phyloP scores from a whole-genome alignment of 805 yeast species.

The Metschnikowia shivogae region DNA sequence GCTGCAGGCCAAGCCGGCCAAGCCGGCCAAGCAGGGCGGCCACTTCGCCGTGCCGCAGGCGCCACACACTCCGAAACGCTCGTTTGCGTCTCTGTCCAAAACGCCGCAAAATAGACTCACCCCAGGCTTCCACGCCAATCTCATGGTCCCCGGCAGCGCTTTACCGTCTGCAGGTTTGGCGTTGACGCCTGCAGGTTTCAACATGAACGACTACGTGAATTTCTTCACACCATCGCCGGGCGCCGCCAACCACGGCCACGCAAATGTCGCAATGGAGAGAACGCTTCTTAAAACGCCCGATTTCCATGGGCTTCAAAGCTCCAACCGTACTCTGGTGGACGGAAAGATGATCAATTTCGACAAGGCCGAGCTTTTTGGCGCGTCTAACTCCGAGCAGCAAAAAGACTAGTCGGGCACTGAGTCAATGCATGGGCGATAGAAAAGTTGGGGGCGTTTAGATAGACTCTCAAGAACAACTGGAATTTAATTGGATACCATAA shows the following conservation, averaged over 20 bases:
- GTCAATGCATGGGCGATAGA: conserved; percentile 3
- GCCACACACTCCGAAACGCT: conserved; percentile 42
- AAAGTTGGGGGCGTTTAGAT: background rate
- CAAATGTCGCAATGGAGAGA: conserved; percentile 8
- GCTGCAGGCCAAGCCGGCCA: background rate
- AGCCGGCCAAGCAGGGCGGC: conserved; percentile 1
- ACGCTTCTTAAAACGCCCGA: conserved; percentile 38
- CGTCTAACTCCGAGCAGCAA: conserved; percentile 9
- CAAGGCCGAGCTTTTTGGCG: conserved; percentile 27
- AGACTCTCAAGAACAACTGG: background rate
- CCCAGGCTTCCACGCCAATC: conserved; percentile 32
- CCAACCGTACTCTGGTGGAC: conserved; percentile 24
- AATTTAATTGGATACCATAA: too few species aligned
- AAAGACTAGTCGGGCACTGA: conserved; percentile 14
- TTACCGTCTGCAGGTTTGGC: conserved; percentile 42
- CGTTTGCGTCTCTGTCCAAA: conserved; percentile 20
- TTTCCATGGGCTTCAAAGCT: conserved; percentile 27
- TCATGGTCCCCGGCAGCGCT: conserved; percentile 22
- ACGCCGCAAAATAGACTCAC: conserved; percentile 43
- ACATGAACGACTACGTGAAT: conserved; percentile 79
- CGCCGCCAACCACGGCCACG: conserved; percentile 41
- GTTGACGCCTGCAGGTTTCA: conserved; percentile 63
- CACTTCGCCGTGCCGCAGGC: conserved; percentile 39
- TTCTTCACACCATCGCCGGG: conserved; percentile 71
- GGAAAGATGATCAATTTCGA: conserved; percentile 44